Conservation (phyloP, 257 asterid species). For the Lycium barbarum region DNA sequence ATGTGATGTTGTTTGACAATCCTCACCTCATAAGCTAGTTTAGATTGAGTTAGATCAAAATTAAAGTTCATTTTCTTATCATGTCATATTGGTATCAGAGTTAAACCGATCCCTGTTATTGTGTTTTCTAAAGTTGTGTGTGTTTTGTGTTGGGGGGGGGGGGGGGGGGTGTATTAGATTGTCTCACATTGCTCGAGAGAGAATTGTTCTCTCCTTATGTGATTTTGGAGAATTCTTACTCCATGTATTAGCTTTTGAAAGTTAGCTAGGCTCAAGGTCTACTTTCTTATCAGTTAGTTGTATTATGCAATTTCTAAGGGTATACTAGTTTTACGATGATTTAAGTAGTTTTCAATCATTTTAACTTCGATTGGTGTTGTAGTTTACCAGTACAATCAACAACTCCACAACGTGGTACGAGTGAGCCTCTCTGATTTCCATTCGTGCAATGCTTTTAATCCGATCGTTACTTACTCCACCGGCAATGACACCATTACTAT, state of each 20-base stretch:
- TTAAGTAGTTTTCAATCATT: too few relatives aligned
- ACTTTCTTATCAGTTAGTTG: neutral
- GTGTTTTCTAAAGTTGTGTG: too few relatives aligned
- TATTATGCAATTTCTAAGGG: neutral
- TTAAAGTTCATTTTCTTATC: neutral
- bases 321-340: neutral
- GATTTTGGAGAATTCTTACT: neutral
- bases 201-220: neutral
- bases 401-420: slow-evolving; percentile 40
- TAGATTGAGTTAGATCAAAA: neutral
- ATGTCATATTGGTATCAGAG: neutral
- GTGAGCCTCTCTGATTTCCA: slow-evolving; percentile 37
- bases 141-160: neutral
- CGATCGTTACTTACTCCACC: slow-evolving; percentile 38
- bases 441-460: slow-evolving; percentile 41
- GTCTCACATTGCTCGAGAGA: neutral
- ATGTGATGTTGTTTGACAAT: neutral
- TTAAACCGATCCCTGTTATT: neutral
- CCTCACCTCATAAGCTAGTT: neutral
- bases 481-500: slow-evolving; percentile 40
- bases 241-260: neutral
- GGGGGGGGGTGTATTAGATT: neutral
- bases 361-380: neutral
- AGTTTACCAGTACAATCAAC: slow-evolving; percentile 41
- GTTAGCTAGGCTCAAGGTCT: neutral